phyloP scores from a whole-genome alignment of 768 basidiomycete species.

The Kwoniella bestiolae region DNA sequence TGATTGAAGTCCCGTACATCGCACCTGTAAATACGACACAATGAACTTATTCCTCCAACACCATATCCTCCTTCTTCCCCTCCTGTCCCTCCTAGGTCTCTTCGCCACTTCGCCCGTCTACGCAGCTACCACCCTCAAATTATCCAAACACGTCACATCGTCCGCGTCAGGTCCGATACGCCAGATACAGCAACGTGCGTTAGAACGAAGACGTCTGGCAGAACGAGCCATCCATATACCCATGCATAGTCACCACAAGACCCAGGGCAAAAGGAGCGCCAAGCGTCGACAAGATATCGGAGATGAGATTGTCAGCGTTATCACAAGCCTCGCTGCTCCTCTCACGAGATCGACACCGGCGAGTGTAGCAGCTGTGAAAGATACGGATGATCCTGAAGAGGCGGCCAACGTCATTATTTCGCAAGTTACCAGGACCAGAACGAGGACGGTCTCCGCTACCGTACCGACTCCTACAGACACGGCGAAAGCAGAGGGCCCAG shows the following conservation, averaged over 20 bases:
- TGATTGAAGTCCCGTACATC: background rate
- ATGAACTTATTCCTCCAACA: background rate
- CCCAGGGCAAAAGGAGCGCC: background rate
- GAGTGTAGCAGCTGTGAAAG: background rate
- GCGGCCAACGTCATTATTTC: conserved; percentile 12
- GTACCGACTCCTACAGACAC: conserved; percentile 1
- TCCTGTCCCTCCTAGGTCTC: conserved; percentile 2
- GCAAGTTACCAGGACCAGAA: conserved; percentile 7
- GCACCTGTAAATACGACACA: background rate
- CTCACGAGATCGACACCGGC: background rate
- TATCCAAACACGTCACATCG: conserved; percentile 10
- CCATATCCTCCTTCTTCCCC: background rate
- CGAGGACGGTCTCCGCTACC: conserved; percentile 1
- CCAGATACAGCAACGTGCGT: conserved; percentile 5
- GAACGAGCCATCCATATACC: conserved; percentile 17
- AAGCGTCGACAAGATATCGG: background rate
- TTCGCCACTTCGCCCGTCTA: background rate
- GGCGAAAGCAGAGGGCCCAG: background rate
- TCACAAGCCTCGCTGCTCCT: background rate
- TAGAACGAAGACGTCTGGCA: background rate
- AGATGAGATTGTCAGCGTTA: background rate
- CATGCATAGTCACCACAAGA: conserved; percentile 3
- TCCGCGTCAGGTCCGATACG: background rate
- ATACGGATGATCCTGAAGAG: conserved; percentile 3
- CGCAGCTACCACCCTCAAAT: conserved; percentile 15